Evolutionary conservation across 805 yeast genomes (phyloP).

Genomic region (Sungouiella blattae): DNA sequence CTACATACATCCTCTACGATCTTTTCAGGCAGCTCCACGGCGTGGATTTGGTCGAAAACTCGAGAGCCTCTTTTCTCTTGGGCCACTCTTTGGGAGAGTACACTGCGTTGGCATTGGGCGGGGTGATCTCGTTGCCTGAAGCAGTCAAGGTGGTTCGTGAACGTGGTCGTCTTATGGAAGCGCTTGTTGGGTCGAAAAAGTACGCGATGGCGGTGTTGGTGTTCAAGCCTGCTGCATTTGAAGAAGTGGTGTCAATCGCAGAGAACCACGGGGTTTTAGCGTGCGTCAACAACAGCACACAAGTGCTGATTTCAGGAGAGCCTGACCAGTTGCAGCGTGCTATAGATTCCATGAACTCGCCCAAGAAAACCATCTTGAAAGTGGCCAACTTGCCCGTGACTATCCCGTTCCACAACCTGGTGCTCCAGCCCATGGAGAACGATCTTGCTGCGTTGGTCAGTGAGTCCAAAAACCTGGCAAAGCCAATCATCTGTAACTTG

Average conservation of each 20-base stretch:
- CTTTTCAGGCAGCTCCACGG: conserved; percentile 8
- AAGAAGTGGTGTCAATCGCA: conserved; percentile 17
- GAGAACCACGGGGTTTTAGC: conserved; percentile 35
- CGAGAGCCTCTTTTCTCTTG: conserved; percentile 7
- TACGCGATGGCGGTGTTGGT: conserved; percentile 36
- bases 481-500: conserved; percentile 38
- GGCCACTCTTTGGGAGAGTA: conserved; percentile 19
- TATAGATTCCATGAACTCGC: conserved; percentile 13
- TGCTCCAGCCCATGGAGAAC: conserved; percentile 36
- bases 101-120: conserved; percentile 14
- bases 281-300: conserved; percentile 42
- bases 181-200: conserved; percentile 1
- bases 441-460: conserved; percentile 22
- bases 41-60: conserved; percentile 16
- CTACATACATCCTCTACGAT: conserved; percentile 22
- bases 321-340: conserved; percentile 19
- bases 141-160: conserved; percentile 15
- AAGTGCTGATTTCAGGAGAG: conserved; percentile 45
- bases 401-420: conserved; percentile 49
- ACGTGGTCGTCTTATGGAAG: conserved; percentile 14
- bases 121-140: conserved; percentile 10
- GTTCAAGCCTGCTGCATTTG: conserved; percentile 22
- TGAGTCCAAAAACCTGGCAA: conserved; percentile 3
- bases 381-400: conserved; percentile 37
- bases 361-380: conserved; percentile 20